A percentile compares a stretch with the other conserved stretches of the same genome.
These are phyloP conservation scores for Haplographium delicatum DNA, from an alignment of 495 filamentous ascomycete genomes.

Conservation along the genomic window DNA sequence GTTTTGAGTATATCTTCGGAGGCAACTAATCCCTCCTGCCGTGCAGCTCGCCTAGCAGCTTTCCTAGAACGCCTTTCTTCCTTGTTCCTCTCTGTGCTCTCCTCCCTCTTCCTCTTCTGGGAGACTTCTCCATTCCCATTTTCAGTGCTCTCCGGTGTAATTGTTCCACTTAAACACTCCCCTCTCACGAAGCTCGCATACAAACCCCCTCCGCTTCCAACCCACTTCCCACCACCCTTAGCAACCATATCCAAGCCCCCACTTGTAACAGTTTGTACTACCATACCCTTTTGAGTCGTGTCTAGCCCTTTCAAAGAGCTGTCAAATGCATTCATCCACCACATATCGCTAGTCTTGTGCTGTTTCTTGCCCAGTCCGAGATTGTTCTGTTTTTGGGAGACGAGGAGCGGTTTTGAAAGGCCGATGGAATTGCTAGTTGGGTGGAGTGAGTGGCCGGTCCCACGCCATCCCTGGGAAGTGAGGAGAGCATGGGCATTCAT, in stretches of 20 bases:
- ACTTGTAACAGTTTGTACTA: slow-evolving; percentile 43
- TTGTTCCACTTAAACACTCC: slow-evolving; percentile 63
- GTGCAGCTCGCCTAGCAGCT: slow-evolving; percentile 32
- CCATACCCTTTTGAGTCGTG: slow-evolving; percentile 39
- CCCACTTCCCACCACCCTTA: slow-evolving; percentile 34
- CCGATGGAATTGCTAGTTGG: slow-evolving; percentile 58
- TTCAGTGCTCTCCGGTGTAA: slow-evolving; percentile 32
- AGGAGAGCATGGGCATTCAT: slow-evolving; percentile 71
- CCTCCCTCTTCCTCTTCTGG: slow-evolving; percentile 31
- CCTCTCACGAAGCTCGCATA: slow-evolving; percentile 81
- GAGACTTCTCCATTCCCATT: background rate
- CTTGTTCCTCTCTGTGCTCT: slow-evolving; percentile 28
- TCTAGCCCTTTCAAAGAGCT: slow-evolving; percentile 68
- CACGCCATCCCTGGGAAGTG: slow-evolving; percentile 72
- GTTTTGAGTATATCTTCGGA: too few relatives aligned
- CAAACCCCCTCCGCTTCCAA: slow-evolving; percentile 55
- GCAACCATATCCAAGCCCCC: slow-evolving; percentile 48
- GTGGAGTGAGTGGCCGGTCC: slow-evolving; percentile 68
- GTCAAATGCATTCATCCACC: slow-evolving; percentile 81
- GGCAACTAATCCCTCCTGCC: slow-evolving; percentile 12
- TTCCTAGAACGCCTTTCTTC: slow-evolving; percentile 35
- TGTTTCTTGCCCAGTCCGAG: slow-evolving; percentile 65
- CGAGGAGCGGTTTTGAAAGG: slow-evolving; percentile 61
- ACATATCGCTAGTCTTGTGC: slow-evolving; percentile 62
- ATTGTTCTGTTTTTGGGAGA: slow-evolving; percentile 62